Evolutionary conservation across 495 filamentous ascomycete genomes (phyloP).

Genomic region (Neurospora intermedia): DNA sequence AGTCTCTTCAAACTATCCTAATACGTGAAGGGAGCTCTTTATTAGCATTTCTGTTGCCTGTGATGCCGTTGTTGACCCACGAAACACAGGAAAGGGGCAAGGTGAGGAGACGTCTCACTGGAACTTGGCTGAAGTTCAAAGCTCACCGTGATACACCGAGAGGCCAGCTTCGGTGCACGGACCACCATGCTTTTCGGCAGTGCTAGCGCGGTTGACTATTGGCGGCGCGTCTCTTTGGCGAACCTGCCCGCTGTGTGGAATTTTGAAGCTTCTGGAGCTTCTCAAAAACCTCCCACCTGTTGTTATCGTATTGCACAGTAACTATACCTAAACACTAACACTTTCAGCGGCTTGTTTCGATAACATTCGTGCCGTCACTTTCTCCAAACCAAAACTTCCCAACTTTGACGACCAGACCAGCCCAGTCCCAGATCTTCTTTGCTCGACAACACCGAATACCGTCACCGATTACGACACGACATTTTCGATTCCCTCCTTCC

Average conservation of each 20-base stretch:
- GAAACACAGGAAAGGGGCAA: not conserved
- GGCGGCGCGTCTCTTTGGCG: not conserved
- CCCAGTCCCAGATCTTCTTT: not conserved
- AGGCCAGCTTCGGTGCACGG: not conserved
- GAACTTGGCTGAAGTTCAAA: not conserved
- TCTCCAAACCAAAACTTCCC: not conserved
- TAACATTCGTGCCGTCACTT: not conserved
- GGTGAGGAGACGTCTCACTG: not conserved
- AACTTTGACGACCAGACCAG: not conserved
- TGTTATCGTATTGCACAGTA: not conserved
- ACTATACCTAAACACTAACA: not conserved
- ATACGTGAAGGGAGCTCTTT: not conserved
- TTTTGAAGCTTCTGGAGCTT: constrained; percentile 19
- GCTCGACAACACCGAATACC: not conserved
- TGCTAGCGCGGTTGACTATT: not conserved
- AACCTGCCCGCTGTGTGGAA: constrained; percentile 7
- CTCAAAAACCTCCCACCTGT: not conserved
- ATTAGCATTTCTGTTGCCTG: not conserved
- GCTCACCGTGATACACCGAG: not conserved
- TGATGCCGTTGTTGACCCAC: not conserved
- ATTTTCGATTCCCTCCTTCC: not conserved
- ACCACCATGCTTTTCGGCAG: not conserved
- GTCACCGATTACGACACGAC: not conserved
- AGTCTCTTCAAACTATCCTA: not conserved
- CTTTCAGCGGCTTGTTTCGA: not conserved